A percentile compares a stretch with the other conserved stretches of the same genome.
Conservation (phyloP, 2,329 filamentous ascomycete genomes). For the Colletotrichum coccodes region DNA sequence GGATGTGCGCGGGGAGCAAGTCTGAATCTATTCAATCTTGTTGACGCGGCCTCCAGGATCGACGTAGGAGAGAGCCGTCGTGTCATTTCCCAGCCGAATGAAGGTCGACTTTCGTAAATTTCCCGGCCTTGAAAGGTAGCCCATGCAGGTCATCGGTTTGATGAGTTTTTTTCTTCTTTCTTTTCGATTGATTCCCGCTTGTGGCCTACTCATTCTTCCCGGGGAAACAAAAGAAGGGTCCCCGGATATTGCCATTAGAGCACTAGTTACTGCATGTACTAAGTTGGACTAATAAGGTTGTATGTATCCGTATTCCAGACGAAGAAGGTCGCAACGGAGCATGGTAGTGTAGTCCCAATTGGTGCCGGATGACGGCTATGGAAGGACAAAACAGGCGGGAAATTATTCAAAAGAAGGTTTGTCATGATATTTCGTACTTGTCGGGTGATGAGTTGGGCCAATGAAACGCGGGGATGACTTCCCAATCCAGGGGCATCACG, state of each 20-base stretch:
- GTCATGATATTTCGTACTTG: conserved; percentile 10
- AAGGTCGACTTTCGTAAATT: conserved; percentile 24
- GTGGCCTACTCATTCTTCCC: neutral
- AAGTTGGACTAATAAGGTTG: conserved; percentile 28
- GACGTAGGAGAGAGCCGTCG: conserved; percentile 17
- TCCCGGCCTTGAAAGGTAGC: conserved; percentile 15
- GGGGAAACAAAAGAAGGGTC: conserved; percentile 24
- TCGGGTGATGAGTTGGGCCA: conserved; percentile 8
- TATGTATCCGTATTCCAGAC: conserved; percentile 9
- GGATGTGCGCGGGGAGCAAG: neutral
- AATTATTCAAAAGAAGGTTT: conserved; percentile 14
- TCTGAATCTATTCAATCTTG: neutral
- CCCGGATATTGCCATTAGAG: conserved; percentile 15
- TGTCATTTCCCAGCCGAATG: conserved; percentile 29
- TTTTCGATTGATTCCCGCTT: neutral
- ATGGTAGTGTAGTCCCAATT: neutral
- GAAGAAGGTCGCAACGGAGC: conserved; percentile 14
- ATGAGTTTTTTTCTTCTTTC: conserved; percentile 1
- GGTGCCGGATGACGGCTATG: neutral
- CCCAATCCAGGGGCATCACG: conserved; percentile 22
- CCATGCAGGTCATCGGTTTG: conserved; percentile 16
- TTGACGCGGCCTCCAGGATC: conserved; percentile 15
- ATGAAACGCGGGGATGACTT: conserved; percentile 30
- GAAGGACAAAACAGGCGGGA: conserved; percentile 7
- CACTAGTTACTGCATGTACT: conserved; percentile 1